These are phyloP conservation scores for Beauveria bassiana DNA, from an alignment of 2,329 filamentous ascomycete genomes.

Conservation along the genomic window DNA sequence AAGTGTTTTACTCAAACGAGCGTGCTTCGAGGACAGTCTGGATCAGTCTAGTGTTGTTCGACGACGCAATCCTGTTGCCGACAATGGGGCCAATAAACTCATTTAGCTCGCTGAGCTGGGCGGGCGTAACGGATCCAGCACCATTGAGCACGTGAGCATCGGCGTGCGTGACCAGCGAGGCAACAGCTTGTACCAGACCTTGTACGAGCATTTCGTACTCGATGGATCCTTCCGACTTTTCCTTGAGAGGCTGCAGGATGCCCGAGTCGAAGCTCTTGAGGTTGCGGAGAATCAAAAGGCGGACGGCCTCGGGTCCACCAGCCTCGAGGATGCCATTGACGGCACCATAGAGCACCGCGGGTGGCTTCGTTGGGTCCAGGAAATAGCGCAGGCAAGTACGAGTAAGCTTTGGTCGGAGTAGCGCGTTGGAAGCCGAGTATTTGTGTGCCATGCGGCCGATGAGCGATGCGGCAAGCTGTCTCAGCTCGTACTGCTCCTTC, in stretches of 20 bases:
- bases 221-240: slow-evolving; percentile 40
- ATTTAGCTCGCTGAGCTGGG: slow-evolving; percentile 37
- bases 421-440: slow-evolving; percentile 72
- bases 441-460: slow-evolving; percentile 72
- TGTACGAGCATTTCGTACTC: slow-evolving; percentile 50
- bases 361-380: slow-evolving; percentile 75
- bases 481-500: slow-evolving; percentile 66
- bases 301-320: slow-evolving; percentile 56
- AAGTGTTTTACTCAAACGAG: slow-evolving; percentile 36
- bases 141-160: slow-evolving; percentile 34
- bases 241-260: slow-evolving; percentile 46
- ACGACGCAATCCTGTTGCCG: slow-evolving; percentile 38
- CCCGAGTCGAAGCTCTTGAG: slow-evolving; percentile 45
- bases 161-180: slow-evolving; percentile 32
- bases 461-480: slow-evolving; percentile 76
- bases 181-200: slow-evolving; percentile 46
- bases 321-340: slow-evolving; percentile 72
- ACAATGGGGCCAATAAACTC: slow-evolving; percentile 50
- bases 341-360: slow-evolving; percentile 82
- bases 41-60: slow-evolving; percentile 41
- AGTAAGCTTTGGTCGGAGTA: slow-evolving; percentile 79
- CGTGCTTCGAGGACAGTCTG: slow-evolving; percentile 47
- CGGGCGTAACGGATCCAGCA: slow-evolving; percentile 21
- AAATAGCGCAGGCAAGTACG: slow-evolving; percentile 91
- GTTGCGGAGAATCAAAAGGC: slow-evolving; percentile 48